phyloP scores from a whole-genome alignment of 306 rosid genomes.

The Rosa persica region DNA sequence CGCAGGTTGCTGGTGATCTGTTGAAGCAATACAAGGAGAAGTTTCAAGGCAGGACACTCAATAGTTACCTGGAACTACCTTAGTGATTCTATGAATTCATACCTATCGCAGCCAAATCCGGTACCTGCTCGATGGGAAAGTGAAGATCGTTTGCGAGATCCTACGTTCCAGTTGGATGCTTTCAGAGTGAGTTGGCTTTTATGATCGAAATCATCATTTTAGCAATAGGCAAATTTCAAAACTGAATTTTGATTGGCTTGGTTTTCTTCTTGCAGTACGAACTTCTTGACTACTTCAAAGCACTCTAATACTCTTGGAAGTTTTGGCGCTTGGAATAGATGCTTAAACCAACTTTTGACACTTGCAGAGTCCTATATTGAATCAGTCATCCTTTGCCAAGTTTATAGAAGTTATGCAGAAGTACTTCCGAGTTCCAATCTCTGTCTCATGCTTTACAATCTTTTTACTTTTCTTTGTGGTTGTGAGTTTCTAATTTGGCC shows the following conservation, averaged over 20 bases:
- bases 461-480: slow-evolving; percentile 7
- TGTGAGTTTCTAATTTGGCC: slow-evolving; percentile 21
- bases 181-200: slow-evolving; percentile 72
- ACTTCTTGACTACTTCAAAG: slow-evolving; percentile 93
- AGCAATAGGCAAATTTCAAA: background rate
- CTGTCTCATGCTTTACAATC: slow-evolving; percentile 13
- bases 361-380: slow-evolving; percentile 95
- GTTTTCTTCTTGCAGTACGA: slow-evolving; percentile 60
- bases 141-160: slow-evolving; percentile 74
- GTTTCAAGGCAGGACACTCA: slow-evolving; percentile 84
- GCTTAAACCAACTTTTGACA: slow-evolving; percentile 92
- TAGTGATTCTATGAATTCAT: slow-evolving; percentile 80
- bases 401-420: slow-evolving; percentile 82
- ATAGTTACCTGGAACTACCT: slow-evolving; percentile 91
- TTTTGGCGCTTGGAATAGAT: slow-evolving; percentile 97
- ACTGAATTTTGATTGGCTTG: slow-evolving; percentile 14
- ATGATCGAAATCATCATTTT: slow-evolving; percentile 3
- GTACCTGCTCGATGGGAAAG: slow-evolving; percentile 95
- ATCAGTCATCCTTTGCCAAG: slow-evolving; percentile 82
- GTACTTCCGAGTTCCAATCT: slow-evolving; percentile 39
- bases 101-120: slow-evolving; percentile 95
- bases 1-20: slow-evolving; percentile 83
- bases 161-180: slow-evolving; percentile 94
- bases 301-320: slow-evolving; percentile 80
- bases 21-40: slow-evolving; percentile 80